Evolutionary conservation across 176 grass and related monocot species (phyloP).

Genomic region (Aegilops bicornis): DNA sequence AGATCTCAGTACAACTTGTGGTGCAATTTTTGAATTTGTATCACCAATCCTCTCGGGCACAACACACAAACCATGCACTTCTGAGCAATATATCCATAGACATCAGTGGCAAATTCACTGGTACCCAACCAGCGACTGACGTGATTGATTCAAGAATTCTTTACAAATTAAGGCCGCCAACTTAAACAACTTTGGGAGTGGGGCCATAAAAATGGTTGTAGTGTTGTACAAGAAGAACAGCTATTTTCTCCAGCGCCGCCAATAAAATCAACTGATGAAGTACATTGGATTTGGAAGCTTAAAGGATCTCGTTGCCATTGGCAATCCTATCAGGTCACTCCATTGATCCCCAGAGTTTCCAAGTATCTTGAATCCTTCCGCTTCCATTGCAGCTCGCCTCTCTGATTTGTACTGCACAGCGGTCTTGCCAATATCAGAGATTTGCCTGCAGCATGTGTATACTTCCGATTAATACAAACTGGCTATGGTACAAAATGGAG

Average conservation of each 20-base stretch:
- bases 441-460: constrained; percentile 44
- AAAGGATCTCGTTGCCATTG: constrained; percentile 80
- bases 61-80: not conserved
- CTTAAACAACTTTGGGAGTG: not conserved
- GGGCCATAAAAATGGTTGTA: not conserved
- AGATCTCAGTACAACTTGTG: not conserved
- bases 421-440: constrained; percentile 63
- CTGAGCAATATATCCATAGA: not conserved
- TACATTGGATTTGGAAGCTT: constrained; percentile 98
- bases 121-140: not conserved
- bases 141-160: not conserved
- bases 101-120: not conserved
- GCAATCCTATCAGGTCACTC: constrained; percentile 79
- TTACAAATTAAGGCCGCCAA: not conserved
- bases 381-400: constrained; percentile 67
- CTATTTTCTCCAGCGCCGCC: not conserved
- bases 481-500: not conserved
- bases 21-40: not conserved
- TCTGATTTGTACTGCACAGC: constrained; percentile 78
- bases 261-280: constrained; percentile 53
- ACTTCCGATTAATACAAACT: constrained; percentile 14
- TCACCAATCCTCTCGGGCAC: not conserved
- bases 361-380: constrained; percentile 82
- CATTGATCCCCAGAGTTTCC: constrained; percentile 90
- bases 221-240: not conserved